Conservation (phyloP, 2,329 filamentous ascomycete species). For the Thelonectria olida region DNA sequence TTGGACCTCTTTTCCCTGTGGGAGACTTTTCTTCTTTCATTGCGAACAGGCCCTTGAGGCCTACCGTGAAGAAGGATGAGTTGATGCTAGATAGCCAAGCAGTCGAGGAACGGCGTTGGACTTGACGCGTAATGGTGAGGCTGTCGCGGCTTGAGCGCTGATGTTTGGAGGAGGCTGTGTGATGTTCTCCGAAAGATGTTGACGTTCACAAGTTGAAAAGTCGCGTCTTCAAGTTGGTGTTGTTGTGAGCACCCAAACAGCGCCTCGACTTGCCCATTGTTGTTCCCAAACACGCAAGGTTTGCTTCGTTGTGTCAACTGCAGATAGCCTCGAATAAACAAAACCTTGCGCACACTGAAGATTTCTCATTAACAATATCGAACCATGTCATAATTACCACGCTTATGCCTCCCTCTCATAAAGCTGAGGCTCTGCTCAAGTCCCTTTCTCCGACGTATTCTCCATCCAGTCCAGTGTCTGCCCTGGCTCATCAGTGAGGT, state of each 20-base stretch:
- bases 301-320: neutral
- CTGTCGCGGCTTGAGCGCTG: no score
- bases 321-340: neutral
- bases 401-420: neutral
- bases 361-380: no score
- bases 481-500: neutral
- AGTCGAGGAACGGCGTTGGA: neutral
- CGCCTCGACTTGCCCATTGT: no score
- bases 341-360: no score
- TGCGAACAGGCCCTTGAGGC: slow-evolving; percentile 46
- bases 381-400: no score
- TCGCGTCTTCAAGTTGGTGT: no score
- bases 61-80: slow-evolving; percentile 51
- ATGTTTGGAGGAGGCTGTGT: no score
- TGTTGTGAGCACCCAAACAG: no score
- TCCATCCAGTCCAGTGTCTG: no score
- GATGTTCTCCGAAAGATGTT: no score
- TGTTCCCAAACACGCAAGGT: neutral
- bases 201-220: no score
- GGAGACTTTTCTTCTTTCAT: slow-evolving; percentile 55
- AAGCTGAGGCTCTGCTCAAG: slow-evolving; percentile 15
- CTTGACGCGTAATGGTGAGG: neutral
- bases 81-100: neutral
- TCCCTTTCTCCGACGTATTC: no score
- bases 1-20: slow-evolving; percentile 59